A percentile compares a stretch with the other conserved stretches of the same genome.
Conservation (phyloP, 495 filamentous ascomycete genomes). For the Lasiosphaeris hirsuta region DNA sequence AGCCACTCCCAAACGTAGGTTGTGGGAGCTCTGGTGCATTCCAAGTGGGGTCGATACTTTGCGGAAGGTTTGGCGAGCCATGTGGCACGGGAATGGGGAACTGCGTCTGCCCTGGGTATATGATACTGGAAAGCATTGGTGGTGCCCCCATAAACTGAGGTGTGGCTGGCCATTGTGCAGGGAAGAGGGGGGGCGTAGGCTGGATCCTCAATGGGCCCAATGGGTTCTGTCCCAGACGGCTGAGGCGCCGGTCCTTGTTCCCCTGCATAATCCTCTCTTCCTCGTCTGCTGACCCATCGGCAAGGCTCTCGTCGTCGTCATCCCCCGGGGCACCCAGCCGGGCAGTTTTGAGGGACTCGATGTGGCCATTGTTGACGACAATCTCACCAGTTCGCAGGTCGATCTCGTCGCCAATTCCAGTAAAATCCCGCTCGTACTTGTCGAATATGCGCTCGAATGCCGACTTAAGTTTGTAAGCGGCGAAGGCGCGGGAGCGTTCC, state of each 20-base stretch:
- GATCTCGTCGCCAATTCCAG: slow-evolving; percentile 56
- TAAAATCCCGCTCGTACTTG: slow-evolving; percentile 82
- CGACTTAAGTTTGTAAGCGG: slow-evolving; percentile 67
- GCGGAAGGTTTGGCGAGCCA: slow-evolving; percentile 4
- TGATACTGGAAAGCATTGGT: slow-evolving; percentile 5
- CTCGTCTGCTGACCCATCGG: slow-evolving; percentile 19
- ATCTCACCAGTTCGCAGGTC: slow-evolving; percentile 62
- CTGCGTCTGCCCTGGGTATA: slow-evolving; percentile 16
- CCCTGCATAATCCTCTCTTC: slow-evolving; percentile 26
- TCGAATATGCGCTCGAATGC: slow-evolving; percentile 83
- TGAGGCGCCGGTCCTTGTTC: slow-evolving; percentile 5
- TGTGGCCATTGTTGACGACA: slow-evolving; percentile 83
- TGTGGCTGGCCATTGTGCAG: slow-evolving; percentile 3
- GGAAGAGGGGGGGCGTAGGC: slow-evolving; percentile 1
- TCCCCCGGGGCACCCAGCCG: slow-evolving; percentile 34
- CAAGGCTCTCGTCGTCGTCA: slow-evolving; percentile 26
- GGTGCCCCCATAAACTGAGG: slow-evolving; percentile 1
- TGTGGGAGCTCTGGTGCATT: slow-evolving; percentile 27
- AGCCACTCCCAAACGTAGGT: slow-evolving; percentile 6
- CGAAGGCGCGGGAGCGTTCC: slow-evolving; percentile 55
- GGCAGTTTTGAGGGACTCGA: slow-evolving; percentile 47
- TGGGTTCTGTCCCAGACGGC: not conserved
- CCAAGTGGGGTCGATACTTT: slow-evolving; percentile 24
- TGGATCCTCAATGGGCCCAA: slow-evolving; percentile 1
- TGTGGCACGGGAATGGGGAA: slow-evolving; percentile 16